phyloP scores from a whole-genome alignment of 495 filamentous ascomycete genomes.

The Tuber borchii region DNA sequence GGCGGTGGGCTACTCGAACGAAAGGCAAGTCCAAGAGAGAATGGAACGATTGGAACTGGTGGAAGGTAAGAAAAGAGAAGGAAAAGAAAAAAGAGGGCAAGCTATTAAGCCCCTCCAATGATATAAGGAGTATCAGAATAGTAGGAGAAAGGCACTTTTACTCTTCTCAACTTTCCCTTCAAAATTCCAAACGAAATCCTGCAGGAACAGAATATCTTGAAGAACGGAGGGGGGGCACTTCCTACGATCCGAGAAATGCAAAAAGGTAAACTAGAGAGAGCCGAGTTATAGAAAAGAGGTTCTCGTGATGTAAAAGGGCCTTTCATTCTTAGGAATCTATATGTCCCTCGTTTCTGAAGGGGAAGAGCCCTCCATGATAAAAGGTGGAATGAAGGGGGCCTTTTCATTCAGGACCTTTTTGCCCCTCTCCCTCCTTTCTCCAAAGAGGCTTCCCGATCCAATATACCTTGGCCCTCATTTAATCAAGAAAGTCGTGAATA shows the following conservation, averaged over 20 bases:
- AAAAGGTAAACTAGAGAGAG: constrained; percentile 13
- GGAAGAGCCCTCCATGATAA: constrained; percentile 5
- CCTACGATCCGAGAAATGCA: constrained; percentile 24
- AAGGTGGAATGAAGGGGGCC: constrained; percentile 34
- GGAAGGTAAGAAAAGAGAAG: constrained; percentile 21
- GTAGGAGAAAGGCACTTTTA: constrained; percentile 13
- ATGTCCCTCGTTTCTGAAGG: not conserved
- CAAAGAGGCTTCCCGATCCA: constrained; percentile 16
- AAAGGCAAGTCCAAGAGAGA: constrained; percentile 10
- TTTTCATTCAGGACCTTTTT: not conserved
- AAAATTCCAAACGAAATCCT: constrained; percentile 23
- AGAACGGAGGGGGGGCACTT: constrained; percentile 31
- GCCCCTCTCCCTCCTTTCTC: constrained; percentile 3
- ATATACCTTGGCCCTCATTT: constrained; percentile 23
- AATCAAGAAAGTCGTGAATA: constrained; percentile 21
- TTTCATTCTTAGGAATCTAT: not conserved
- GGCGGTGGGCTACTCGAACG: not conserved
- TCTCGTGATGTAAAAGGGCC: not conserved
- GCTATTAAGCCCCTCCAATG: constrained; percentile 21
- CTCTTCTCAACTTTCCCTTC: constrained; percentile 15
- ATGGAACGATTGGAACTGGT: constrained; percentile 8
- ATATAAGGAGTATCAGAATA: constrained; percentile 24
- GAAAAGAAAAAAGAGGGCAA: constrained; percentile 24
- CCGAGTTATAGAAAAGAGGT: constrained; percentile 14
- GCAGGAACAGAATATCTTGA: constrained; percentile 26